Evolutionary conservation across 352 stramenopile genomes (phyloP), one percentile per base, ranked within the genome.

Genomic region (Globisporangium apiculatum): DNA sequence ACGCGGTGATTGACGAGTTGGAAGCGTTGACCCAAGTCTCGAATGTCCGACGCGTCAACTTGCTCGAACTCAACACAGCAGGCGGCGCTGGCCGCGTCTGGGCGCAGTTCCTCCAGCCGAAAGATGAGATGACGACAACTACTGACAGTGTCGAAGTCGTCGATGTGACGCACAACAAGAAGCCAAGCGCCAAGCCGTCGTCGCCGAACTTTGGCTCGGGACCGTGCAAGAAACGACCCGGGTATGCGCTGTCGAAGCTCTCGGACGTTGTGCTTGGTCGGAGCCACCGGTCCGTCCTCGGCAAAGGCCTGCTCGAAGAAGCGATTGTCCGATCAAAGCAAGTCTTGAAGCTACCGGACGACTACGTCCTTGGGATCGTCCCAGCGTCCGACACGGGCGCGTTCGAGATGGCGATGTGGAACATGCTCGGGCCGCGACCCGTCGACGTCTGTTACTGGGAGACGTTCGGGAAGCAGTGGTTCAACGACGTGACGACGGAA

Each of bases 371-470:
- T 11, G 96, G 96, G 48, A 98, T 99, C 60, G 96, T 99, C 43
- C 97, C 97, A 42, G 97, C 95, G 46, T 99, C 94, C 7, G 97
- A 99, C 73, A 99, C 97, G 35, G 97, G 97, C 36, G 97, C 97
- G 12, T 99, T 98, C 67, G 97, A 99, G 77, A 99, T 99, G 97
- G 97, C 96, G 49, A 99, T 99, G 97, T 99, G 97, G 97, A 98
- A 87, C 66, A 96, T 99, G 79, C 83, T 99, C 18, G 97, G 97
- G 40, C 74, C 78, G 38, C 76, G 88, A 0, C 96, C 94, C 7
- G 90, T 99, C 50, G 91, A 97, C 66, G 74, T 96, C 35, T 97
- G 85, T 70, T 96, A 98, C 79, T 99, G 96, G 96, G 96, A 99
- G 73, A 96, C 89, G 24, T 99, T 99, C 66, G 97, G 97, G 17